Evolutionary conservation across 495 filamentous ascomycete species (phyloP), one percentile per base, ranked within the genome.

Genomic region (Tuber melanosporum): DNA sequence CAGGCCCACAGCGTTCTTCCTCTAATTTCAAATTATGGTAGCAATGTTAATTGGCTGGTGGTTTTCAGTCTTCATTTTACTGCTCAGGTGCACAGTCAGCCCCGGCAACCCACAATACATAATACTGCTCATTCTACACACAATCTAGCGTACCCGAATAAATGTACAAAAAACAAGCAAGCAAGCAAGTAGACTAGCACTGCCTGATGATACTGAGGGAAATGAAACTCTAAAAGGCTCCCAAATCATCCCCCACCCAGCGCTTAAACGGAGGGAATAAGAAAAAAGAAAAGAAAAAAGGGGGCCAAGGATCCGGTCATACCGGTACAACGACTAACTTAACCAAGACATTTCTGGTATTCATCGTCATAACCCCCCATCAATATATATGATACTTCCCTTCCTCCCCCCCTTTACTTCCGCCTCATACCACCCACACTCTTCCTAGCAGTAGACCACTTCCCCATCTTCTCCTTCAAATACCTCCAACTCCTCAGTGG

Each of bases 381-480:
- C 36, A 19, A 42, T 57, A 41, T 52, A 7, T 15, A 32, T 32
- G 32, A 32, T 32, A 43, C 39, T 44, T 14, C 15, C 22, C 43
- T 66, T 70, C 9, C 15, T 19, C 4, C 72, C 22, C 44, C 8
- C 70, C 49, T 45, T n/a, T 70, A 43, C 32, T 52, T 46, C 42
- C 72, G 22, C n/a, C n/a, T 36, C 72, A 36, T 57, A 0, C 19
- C 72, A 0, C 19, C 72, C 14, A 32, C 52, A 14, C 75, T 72
- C 72, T 82, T 86, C 47, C 85, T 78, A 12, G 77, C 87, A 78
- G 88, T 86, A 41, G 87, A 86, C 81, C 89, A 88, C 85, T 97
- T 97, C 66, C 85, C 88, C 70, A 92, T 87, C 87, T 99, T 99
- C 84, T 98, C 96, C 47, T 86, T 85, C 76, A 95, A 75, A 85